Evolutionary conservation across 371 early-diverging fungal genomes (phyloP).

Genomic region (Mortierella sp.): DNA sequence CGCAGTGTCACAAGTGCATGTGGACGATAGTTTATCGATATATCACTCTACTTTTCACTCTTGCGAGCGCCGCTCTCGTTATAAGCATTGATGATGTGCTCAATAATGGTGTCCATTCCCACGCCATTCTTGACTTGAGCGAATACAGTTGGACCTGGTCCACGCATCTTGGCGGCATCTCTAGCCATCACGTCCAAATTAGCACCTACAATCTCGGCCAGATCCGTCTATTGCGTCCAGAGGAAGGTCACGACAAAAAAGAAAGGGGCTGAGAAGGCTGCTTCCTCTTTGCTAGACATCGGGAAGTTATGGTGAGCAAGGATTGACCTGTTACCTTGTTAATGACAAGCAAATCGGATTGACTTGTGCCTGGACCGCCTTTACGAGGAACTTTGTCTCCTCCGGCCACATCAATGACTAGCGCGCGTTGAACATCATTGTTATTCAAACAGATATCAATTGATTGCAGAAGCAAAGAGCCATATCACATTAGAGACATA

Average conservation of each 20-base stretch:
- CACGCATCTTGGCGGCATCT: conserved; percentile 91
- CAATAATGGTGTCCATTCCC: conserved; percentile 84
- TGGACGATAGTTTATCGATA: too few species aligned
- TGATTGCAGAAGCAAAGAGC: too few species aligned
- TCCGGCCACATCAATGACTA: conserved; percentile 94
- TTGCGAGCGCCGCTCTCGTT: conserved; percentile 67
- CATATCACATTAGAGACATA: conserved; percentile 5
- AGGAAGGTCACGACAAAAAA: not conserved
- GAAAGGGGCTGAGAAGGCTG: not conserved
- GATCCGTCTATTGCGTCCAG: conserved; percentile 71
- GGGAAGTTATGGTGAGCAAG: too few species aligned
- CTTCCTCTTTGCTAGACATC: too few species aligned
- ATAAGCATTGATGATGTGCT: conserved; percentile 83
- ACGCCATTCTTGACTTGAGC: conserved; percentile 91
- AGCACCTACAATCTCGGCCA: conserved; percentile 89
- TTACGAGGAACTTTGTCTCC: conserved; percentile 93
- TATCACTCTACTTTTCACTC: not conserved
- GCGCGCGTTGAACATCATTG: not conserved
- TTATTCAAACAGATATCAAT: too few species aligned
- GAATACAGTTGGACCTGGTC: conserved; percentile 82
- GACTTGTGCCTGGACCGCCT: conserved; percentile 94
- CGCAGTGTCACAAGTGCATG: too few species aligned
- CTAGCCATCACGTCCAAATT: conserved; percentile 91
- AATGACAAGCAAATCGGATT: conserved; percentile 91
- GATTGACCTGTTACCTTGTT: conserved; percentile 70